Percentiles rank a stretch among this genome's conserved stretches.
phyloP scores from a whole-genome alignment of 2,329 filamentous ascomycete genomes.

The Talaromyces rugulosus region DNA sequence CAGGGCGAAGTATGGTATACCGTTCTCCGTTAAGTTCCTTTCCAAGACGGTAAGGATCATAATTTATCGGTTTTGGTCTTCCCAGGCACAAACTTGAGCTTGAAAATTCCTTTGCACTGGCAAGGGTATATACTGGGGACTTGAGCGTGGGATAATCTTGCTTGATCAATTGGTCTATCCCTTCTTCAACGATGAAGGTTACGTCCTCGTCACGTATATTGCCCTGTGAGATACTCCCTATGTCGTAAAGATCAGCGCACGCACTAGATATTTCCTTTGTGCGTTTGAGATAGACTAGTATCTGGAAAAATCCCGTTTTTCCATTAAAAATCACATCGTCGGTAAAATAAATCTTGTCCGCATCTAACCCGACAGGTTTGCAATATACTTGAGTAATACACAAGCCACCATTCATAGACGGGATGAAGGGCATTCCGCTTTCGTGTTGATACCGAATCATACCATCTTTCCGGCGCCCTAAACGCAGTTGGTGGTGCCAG shows the following conservation, averaged over 20 bases:
- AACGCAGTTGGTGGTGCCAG: slow-evolving; percentile 25
- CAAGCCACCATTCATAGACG: slow-evolving; percentile 30
- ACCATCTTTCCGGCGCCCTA: slow-evolving; percentile 26
- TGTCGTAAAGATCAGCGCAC: background rate
- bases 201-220: background rate
- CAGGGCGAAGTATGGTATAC: slow-evolving; percentile 29
- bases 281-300: slow-evolving; percentile 24
- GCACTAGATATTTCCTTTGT: background rate
- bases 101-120: slow-evolving; percentile 26
- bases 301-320: slow-evolving; percentile 25
- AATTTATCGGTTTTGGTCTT: slow-evolving; percentile 26
- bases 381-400: slow-evolving; percentile 34
- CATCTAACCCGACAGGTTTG: slow-evolving; percentile 8
- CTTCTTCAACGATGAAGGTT: background rate
- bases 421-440: slow-evolving; percentile 19
- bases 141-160: background rate
- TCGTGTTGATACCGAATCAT: slow-evolving; percentile 27
- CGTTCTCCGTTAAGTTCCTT: slow-evolving; percentile 18
- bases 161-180: background rate
- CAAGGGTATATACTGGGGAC: slow-evolving; percentile 18
- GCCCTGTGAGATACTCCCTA: background rate
- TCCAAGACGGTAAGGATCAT: slow-evolving; percentile 23
- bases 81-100: slow-evolving; percentile 22
- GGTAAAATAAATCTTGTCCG: slow-evolving; percentile 21
- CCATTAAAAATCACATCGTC: slow-evolving; percentile 30